Percentiles rank a stretch among this genome's conserved stretches.
These are phyloP conservation scores for Fusarium pseudonygamai DNA, from an alignment of 2,329 filamentous ascomycete species.

Conservation along the genomic window DNA sequence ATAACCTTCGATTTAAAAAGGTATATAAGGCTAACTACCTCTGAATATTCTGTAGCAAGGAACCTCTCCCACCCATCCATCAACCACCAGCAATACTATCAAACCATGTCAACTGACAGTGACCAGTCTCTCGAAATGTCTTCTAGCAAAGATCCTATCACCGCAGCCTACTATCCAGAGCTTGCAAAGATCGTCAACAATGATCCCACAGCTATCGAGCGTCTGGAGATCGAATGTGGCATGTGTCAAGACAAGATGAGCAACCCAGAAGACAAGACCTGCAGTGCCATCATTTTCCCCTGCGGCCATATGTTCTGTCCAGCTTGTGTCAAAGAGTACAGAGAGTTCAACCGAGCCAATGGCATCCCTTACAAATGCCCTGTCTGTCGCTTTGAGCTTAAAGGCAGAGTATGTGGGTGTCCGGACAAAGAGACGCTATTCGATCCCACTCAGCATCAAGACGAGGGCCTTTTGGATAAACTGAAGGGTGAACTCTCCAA, in stretches of 20 bases:
- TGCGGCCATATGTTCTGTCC: constrained; percentile 22
- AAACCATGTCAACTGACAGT: not conserved
- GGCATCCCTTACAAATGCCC: not conserved
- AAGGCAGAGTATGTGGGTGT: not conserved
- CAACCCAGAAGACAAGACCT: not conserved
- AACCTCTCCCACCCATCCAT: not conserved
- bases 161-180: not conserved
- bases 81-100: not conserved
- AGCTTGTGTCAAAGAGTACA: not conserved
- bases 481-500: not conserved
- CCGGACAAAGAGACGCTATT: not conserved
- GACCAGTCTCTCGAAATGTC: not conserved
- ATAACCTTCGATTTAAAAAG: too few species aligned
- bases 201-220: not conserved
- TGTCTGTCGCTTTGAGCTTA: not conserved
- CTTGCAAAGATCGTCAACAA: not conserved
- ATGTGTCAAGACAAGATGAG: constrained; percentile 11
- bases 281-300: not conserved
- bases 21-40: not conserved
- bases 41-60: fast-evolving
- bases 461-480: not conserved
- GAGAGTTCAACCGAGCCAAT: fast-evolving
- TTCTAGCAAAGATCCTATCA: not conserved
- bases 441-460: not conserved
- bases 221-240: not conserved